Percentiles rank a stretch among this genome's conserved stretches.
Evolutionary conservation across 2,329 filamentous ascomycete genomes (phyloP).

Genomic region (Davidsoniella australis): DNA sequence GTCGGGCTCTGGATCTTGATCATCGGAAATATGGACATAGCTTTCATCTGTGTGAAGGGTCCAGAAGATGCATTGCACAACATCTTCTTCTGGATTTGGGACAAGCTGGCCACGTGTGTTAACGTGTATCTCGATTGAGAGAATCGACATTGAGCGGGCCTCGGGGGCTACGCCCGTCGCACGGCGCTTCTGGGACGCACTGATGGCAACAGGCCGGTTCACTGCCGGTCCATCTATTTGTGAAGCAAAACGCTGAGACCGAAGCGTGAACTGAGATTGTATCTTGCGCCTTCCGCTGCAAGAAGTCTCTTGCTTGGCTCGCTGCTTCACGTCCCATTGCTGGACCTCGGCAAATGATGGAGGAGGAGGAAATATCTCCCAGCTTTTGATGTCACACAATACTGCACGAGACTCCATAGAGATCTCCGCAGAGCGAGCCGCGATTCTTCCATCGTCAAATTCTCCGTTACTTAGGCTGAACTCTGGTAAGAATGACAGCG

Average conservation of each 20-base stretch:
- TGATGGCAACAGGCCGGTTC: slow-evolving; percentile 52
- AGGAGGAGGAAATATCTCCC: slow-evolving; percentile 59
- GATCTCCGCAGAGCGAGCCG: not conserved
- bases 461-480: slow-evolving; percentile 47
- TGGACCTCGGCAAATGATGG: slow-evolving; percentile 55
- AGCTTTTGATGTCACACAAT: slow-evolving; percentile 34
- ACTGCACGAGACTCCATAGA: slow-evolving; percentile 7
- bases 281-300: not conserved
- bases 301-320: not conserved
- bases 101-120: slow-evolving; percentile 68
- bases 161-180: slow-evolving; percentile 61
- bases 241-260: slow-evolving; percentile 31
- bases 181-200: slow-evolving; percentile 50
- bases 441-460: slow-evolving; percentile 14
- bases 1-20: slow-evolving; percentile 1
- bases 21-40: slow-evolving; percentile 25
- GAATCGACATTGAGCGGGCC: slow-evolving; percentile 85
- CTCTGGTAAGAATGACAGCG: slow-evolving; percentile 59
- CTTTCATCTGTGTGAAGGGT: slow-evolving; percentile 56
- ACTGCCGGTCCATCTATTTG: slow-evolving; percentile 85
- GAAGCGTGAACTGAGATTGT: not conserved
- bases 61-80: slow-evolving; percentile 82
- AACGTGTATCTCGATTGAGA: slow-evolving; percentile 86
- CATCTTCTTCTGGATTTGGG: slow-evolving; percentile 81
- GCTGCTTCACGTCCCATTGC: slow-evolving; percentile 32